Evolutionary conservation across 1,139 yeast species (phyloP), one percentile per base, ranked within the genome.

Genomic region (Dujonia santamariae): DNA sequence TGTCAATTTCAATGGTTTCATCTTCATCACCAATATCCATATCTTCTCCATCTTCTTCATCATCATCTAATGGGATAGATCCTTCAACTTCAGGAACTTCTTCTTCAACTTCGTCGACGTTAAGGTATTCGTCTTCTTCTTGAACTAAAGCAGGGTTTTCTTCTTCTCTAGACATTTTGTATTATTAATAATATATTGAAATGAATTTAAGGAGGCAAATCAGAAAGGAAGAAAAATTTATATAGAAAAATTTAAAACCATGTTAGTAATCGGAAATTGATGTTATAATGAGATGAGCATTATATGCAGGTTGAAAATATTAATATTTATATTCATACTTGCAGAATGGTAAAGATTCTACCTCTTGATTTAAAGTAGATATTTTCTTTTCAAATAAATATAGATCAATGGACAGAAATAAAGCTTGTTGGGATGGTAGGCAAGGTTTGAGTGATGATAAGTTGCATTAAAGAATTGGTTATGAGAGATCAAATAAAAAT

Each of bases 71-170:
- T n/a, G 72, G 67, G 25, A 54, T 61, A 8, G 52, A 53, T 7
- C 49, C 63, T 11, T 58, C 67, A 24, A 57, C 64, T 41, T 71
- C 65, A 6, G 50, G 54, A 15, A 78, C 67, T 45, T 75, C 82
- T 56, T 79, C 83, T 11, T 64, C 85, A 13, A 80, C 80, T 49
- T 80, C 87, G 46, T 74, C 72, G 26, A 57, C 51, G 31, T 66
- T 66, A 37, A 85, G 65, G 49, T 66, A 77, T 41, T 78, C 85
- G 30, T 72, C 78, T 35, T 74, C 74, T 37, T 61, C 57, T 19
- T 26, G 37, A 37, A 26, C 31, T 19, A 34, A 30, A 14, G 13
- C 16, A n/a, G 36, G 40, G 23, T 32, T 23, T 27, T 35, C 36
- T 20, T 28, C 27, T 35, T 37, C 39, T 23, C 34, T 35, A 19